These are phyloP conservation scores for Cutaneotrichosporon arboriforme DNA, from an alignment of 1,284 basidiomycete genomes.

Conservation along the genomic window DNA sequence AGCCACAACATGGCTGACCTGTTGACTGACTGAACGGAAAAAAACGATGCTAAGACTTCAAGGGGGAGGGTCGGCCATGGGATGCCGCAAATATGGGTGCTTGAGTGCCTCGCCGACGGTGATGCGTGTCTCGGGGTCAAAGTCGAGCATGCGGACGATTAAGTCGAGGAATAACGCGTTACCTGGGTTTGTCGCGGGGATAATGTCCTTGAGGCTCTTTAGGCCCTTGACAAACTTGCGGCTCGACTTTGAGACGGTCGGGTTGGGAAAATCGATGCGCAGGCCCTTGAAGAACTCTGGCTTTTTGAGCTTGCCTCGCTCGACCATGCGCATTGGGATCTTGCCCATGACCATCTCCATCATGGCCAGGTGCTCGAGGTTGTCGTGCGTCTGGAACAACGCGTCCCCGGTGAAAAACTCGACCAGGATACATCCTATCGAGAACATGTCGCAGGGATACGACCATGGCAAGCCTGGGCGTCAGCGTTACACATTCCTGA, in stretches of 20 bases:
- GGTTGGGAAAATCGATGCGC: conserved; percentile 86
- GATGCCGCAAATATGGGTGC: conserved; percentile 67
- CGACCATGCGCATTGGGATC: conserved; percentile 76
- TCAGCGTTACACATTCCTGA: not conserved
- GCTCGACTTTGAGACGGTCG: conserved; percentile 78
- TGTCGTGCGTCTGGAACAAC: conserved; percentile 98
- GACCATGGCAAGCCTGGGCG: conserved; percentile 87
- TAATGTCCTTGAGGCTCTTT: conserved; percentile 73
- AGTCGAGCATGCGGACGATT: conserved; percentile 78
- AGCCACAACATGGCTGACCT: not conserved
- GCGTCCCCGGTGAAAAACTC: conserved; percentile 98
- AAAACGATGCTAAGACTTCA: not conserved
- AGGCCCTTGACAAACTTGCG: conserved; percentile 90
- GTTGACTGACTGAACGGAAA: not conserved
- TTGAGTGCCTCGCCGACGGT: conserved; percentile 78
- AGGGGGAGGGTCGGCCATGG: conserved; percentile 20
- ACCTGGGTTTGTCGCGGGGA: conserved; percentile 64
- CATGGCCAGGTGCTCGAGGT: conserved; percentile 98
- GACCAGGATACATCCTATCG: conserved; percentile 95
- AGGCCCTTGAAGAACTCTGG: conserved; percentile 87
- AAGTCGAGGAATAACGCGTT: conserved; percentile 69
- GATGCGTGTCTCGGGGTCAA: conserved; percentile 82
- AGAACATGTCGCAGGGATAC: conserved; percentile 97
- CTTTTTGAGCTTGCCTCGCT: conserved; percentile 57
- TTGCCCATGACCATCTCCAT: conserved; percentile 99